Evolutionary conservation across 2,329 filamentous ascomycete genomes (phyloP), one percentile per base, ranked within the genome.

Genomic region (Thermoascus crustaceus): DNA sequence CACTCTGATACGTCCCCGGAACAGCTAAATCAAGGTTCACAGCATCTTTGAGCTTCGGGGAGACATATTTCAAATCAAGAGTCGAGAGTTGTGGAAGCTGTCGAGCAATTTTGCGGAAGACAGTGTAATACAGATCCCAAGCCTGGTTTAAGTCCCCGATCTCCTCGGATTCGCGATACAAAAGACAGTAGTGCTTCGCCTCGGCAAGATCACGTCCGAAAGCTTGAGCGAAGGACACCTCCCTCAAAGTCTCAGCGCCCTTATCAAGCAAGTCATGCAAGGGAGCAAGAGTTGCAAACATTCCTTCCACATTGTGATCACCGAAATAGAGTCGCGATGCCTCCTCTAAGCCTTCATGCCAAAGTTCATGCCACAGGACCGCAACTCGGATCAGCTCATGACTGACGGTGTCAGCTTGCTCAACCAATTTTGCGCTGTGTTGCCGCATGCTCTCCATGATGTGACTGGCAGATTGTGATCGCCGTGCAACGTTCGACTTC

Each of bases 361-460:
- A 99, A 46, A 94, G 83, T 54, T 99, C 91, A 55, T 99, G 91
- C 93, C 93, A 98, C 16, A 98, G 64, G 2, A 98, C 89, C 10
- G 91, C 91, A 40, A 98, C 93, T 34, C 91, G 80, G 54, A 99
- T 96, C 37, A 99, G 76, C 58, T 99, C 93, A 53, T 91, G 84
- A 57, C 89, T 96, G 47, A 99, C 88, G 30, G 88, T 73, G 55
- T 94, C 89, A 22, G 91, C 91, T 61, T 99, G 91, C 46, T 95
- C 85, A 6, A 98, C 91, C 22, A 99, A 74, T 49, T 78, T 82
- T 13, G 86, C 80, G 55, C 88, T 96, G 57, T 99, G 93, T 48
- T 89, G 83, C 24, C 88, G 82, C 86, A 98, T 94, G 54, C 82
- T 94, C 44, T 96, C 88, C 88, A 99, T 95, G 50, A 99, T 94